These are phyloP conservation scores for Geoglossum cookeanum DNA, from an alignment of 2,329 filamentous ascomycete genomes.

Conservation along the genomic window DNA sequence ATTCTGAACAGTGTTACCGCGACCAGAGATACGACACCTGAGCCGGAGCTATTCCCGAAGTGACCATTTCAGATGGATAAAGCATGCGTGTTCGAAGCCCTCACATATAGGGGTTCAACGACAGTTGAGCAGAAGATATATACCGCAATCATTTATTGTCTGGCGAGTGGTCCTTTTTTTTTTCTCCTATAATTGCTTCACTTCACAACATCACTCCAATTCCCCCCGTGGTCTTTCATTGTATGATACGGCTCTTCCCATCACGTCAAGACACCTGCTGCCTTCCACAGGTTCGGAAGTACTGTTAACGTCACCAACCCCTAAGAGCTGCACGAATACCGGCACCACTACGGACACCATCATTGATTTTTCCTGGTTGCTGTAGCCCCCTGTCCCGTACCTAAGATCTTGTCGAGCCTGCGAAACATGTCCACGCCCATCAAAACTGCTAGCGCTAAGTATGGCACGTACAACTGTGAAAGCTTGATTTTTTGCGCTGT, in stretches of 20 bases:
- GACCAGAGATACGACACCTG: no score
- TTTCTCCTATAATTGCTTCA: neutral
- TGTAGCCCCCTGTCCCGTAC: neutral
- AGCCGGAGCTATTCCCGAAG: no score
- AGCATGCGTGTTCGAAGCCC: no score
- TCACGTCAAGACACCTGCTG: neutral
- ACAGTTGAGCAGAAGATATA: no score
- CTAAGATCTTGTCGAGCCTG: slow-evolving; percentile 11
- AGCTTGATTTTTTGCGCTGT: slow-evolving; percentile 28
- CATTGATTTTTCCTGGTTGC: neutral
- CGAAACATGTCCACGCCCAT: slow-evolving; percentile 25
- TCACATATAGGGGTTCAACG: no score
- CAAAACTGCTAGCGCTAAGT: slow-evolving; percentile 33
- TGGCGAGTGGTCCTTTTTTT: neutral
- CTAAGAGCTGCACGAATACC: neutral
- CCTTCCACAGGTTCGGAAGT: neutral
- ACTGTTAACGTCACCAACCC: neutral
- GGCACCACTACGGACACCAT: neutral
- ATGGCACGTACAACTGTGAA: slow-evolving; percentile 35
- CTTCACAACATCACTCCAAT: neutral
- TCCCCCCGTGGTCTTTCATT: neutral
- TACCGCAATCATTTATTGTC: no score
- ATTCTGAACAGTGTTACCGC: no score
- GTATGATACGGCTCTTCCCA: neutral
- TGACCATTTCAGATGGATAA: no score